Conservation (phyloP, 2,329 filamentous ascomycete genomes). For the Neonectria neomacrospora region DNA sequence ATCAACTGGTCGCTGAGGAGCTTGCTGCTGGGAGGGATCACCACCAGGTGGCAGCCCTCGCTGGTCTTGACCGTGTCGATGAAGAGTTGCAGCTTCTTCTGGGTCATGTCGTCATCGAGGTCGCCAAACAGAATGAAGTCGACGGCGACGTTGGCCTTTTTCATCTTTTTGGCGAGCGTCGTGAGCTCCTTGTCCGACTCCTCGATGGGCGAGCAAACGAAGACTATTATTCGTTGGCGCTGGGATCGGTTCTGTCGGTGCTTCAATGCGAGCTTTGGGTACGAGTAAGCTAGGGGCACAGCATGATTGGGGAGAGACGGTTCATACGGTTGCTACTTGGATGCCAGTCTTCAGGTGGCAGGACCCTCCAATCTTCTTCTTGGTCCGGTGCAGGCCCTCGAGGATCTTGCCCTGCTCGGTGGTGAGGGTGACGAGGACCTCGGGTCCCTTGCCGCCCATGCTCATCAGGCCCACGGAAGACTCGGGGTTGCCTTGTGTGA, state of each 20-base stretch:
- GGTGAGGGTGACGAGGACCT: conserved; percentile 95
- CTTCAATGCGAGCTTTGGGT: conserved; percentile 85
- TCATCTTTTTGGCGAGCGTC: conserved; percentile 96
- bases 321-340: conserved; percentile 89
- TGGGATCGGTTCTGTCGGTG: conserved; percentile 98
- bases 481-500: conserved; percentile 95
- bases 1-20: conserved; percentile 93
- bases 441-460: conserved; percentile 97
- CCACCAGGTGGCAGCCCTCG: conserved; percentile 90
- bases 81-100: conserved; percentile 93
- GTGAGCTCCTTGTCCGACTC: conserved; percentile 91
- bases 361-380: conserved; percentile 88
- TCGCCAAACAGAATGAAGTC: conserved; percentile 97
- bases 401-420: conserved; percentile 96
- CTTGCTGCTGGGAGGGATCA: conserved; percentile 90
- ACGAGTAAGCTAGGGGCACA: conserved; percentile 36
- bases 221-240: conserved; percentile 95
- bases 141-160: conserved; percentile 94
- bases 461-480: conserved; percentile 98
- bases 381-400: conserved; percentile 88
- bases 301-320: not conserved
- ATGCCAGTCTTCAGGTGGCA: conserved; percentile 92
- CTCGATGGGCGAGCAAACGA: conserved; percentile 90
- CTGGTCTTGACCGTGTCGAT: conserved; percentile 91
- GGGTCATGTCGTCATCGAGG: conserved; percentile 85